Evolutionary conservation across 164 flowering plant genomes (phyloP), one percentile per base, ranked within the genome.

Genomic region (Euptelea pleiosperma): DNA sequence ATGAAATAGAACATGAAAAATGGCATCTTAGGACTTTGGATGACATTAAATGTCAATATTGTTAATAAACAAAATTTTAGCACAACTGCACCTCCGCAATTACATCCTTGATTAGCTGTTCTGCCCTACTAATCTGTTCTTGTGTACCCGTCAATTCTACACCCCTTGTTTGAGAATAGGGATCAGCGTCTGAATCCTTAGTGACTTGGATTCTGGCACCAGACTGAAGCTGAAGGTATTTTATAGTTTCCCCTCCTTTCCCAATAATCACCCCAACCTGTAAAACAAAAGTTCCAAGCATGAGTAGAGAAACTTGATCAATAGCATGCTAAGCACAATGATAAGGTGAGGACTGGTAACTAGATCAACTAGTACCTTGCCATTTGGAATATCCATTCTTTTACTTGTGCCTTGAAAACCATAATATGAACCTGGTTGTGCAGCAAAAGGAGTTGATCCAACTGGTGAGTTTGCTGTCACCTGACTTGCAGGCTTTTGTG

Each of bases 131-230:
- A 47, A 91, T 82, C 55, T 82, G 85, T 4, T 91, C 96, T 3
- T 83, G 71, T 19, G 81, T 84, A 28, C 97, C 97, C 65, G 62
- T 74, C 28, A 91, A 77, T 62, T 90, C 97, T 11, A 90, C 96
- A 39, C 18, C 52, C 56, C 96, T 74, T 2, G 76, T 78, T 0
- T 59, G 65, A 30, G 86, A 71, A 65, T 75, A 70, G 18, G 81
- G 91, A 63, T 90, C 97, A 6, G 89, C 85, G 58, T 85, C 96
- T 53, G 69, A 63, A 48, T 90, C 97, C 44, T 86, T 73, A 9
- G 92, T 86, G 31, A 90, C 85, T 68, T 91, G 97, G 69, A 91
- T 88, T 70, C 73, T 91, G 8, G 97, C 93, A 6, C 97, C 97
- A 63, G 97, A 91, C 60, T 82, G 89, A 51, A 62, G 58, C 64